phyloP scores from a whole-genome alignment of 352 stramenopile species.

The Pythium rishiriense region DNA sequence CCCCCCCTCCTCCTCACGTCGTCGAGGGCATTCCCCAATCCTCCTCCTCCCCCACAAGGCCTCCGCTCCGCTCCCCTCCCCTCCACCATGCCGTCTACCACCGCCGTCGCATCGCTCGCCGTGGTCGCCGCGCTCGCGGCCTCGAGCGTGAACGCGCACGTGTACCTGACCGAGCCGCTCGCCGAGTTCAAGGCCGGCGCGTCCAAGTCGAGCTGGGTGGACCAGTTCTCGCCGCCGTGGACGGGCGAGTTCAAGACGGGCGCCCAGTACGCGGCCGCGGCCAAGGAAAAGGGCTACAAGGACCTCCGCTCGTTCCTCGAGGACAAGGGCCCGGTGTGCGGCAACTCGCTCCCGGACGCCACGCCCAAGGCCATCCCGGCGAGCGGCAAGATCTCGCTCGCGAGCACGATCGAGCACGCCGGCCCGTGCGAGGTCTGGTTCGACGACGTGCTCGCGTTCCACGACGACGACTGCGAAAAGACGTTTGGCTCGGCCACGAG shows the following conservation, averaged over 20 bases:
- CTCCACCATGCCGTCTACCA: neutral
- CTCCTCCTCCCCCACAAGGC: no score
- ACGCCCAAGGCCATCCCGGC: constrained; percentile 22
- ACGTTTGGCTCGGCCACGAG: constrained; percentile 15
- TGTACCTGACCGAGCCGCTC: constrained; percentile 18
- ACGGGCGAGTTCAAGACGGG: constrained; percentile 22
- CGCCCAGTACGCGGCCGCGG: constrained; percentile 21
- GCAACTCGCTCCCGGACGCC: constrained; percentile 23
- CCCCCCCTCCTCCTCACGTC: no score
- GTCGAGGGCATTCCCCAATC: no score
- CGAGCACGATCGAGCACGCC: constrained; percentile 13
- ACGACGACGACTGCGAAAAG: constrained; percentile 29
- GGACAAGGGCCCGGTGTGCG: constrained; percentile 21
- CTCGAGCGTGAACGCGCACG: constrained; percentile 5
- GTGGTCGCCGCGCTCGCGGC: neutral
- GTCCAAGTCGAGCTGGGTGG: constrained; percentile 24
- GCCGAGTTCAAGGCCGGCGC: constrained; percentile 15
- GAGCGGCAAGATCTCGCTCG: constrained; percentile 16
- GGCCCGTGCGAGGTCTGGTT: constrained; percentile 12
- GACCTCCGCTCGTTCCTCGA: constrained; percentile 28
- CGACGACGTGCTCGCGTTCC: constrained; percentile 20
- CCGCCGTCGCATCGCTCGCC: neutral
- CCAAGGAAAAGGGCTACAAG: constrained; percentile 5
- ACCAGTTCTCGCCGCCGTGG: constrained; percentile 19
- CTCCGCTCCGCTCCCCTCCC: no score